A percentile compares a stretch with the other conserved stretches of the same genome.
phyloP scores from a whole-genome alignment of 129 eudicot genomes.

The Helianthus tuberosus region DNA sequence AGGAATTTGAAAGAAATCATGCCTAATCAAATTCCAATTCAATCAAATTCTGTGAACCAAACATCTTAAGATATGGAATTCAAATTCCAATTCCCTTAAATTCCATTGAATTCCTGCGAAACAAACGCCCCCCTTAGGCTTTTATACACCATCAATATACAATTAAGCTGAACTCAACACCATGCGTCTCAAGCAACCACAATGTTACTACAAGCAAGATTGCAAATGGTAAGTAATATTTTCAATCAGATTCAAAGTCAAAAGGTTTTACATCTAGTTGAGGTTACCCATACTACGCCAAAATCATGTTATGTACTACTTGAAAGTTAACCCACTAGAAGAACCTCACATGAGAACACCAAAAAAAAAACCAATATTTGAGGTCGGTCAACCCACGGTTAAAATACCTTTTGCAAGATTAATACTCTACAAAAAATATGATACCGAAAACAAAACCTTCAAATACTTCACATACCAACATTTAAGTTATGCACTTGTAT shows the following conservation, averaged over 20 bases:
- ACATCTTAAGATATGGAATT: no score
- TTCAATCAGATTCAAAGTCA: background rate
- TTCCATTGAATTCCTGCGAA: no score
- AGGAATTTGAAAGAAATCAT: no score
- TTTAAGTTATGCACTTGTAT: constrained; percentile 3
- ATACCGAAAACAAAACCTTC: constrained; percentile 32
- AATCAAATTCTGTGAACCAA: no score
- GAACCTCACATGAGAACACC: background rate
- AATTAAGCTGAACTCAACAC: background rate
- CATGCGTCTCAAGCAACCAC: background rate
- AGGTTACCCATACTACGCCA: constrained; percentile 4
- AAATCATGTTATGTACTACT: constrained; percentile 16
- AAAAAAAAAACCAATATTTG: constrained; percentile 9
- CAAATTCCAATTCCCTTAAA: no score
- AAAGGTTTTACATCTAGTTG: constrained; percentile 6
- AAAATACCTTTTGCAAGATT: constrained; percentile 10
- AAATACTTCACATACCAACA: constrained; percentile 32
- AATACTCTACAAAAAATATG: constrained; percentile 16
- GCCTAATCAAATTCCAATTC: no score
- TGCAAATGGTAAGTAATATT: background rate
- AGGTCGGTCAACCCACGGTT: constrained; percentile 17
- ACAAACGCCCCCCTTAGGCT: no score
- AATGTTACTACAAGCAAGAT: background rate
- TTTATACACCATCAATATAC: no score
- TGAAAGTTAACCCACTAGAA: background rate